A percentile compares a stretch with the other conserved stretches of the same genome.
Conservation (phyloP, 371 early-diverging fungal genomes). For the Rhizomucor miehei region DNA sequence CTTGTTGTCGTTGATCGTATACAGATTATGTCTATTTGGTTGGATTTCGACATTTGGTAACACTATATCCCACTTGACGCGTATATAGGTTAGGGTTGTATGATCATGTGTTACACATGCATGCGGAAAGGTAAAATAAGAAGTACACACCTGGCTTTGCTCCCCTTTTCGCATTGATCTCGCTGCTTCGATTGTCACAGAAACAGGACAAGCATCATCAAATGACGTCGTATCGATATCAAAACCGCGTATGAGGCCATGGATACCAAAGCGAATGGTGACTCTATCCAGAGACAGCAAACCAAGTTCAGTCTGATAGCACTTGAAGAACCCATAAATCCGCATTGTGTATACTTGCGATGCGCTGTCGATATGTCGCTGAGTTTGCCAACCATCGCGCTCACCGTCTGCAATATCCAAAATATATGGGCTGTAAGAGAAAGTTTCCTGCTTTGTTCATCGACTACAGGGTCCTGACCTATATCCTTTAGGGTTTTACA, state of each 20-base stretch:
- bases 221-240: constrained; percentile 83
- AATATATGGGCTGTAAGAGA: background rate
- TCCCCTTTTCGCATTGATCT: background rate
- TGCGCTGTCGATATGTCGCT: constrained; percentile 42
- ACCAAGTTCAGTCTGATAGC: background rate
- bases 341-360: constrained; percentile 51
- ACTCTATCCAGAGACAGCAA: constrained; percentile 28
- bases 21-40: constrained; percentile 63
- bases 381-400: constrained; percentile 32
- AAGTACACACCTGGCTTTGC: no score
- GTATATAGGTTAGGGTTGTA: background rate
- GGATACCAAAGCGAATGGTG: constrained; percentile 68
- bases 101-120: no score
- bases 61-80: constrained; percentile 63
- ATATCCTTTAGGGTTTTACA: constrained; percentile 25
- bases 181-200: constrained; percentile 53
- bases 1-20: constrained; percentile 38
- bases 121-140: no score
- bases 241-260: constrained; percentile 70
- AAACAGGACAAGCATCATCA: constrained; percentile 70
- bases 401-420: constrained; percentile 17
- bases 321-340: background rate
- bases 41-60: constrained; percentile 55
- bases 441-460: background rate
- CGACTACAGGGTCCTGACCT: constrained; percentile 3